Percentiles rank a stretch among this genome's conserved stretches.
Conservation (phyloP, 2,329 filamentous ascomycete genomes). For the Hymenotorrendiella dingleyae region DNA sequence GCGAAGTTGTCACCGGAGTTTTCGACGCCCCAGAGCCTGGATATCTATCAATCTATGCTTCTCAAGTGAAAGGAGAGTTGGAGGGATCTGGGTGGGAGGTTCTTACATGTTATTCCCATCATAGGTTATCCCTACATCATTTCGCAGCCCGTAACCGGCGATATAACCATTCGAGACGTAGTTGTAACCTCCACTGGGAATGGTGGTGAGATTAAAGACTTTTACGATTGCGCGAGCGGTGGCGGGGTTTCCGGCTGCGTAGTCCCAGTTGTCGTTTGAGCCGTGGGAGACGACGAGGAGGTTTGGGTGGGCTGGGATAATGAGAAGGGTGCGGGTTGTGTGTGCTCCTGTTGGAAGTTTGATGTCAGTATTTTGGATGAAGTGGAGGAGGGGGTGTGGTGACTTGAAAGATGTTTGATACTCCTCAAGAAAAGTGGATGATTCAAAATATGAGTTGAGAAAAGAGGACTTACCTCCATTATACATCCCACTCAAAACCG, state of each 20-base stretch:
- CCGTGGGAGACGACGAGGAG: slow-evolving; percentile 17
- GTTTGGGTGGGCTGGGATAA: slow-evolving; percentile 12
- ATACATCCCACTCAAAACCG: slow-evolving; percentile 6
- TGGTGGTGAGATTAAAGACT: slow-evolving; percentile 14
- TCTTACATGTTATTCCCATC: slow-evolving; percentile 16
- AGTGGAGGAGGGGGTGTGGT: no score
- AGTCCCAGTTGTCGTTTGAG: slow-evolving; percentile 15
- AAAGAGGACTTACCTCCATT: slow-evolving; percentile 3
- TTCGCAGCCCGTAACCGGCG: slow-evolving; percentile 17
- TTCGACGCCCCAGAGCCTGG: slow-evolving; percentile 13
- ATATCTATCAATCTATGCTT: neutral
- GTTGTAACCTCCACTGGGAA: slow-evolving; percentile 14
- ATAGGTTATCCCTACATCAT: slow-evolving; percentile 17
- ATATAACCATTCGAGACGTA: slow-evolving; percentile 13
- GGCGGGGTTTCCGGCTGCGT: slow-evolving; percentile 7
- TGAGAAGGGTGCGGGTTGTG: slow-evolving; percentile 12
- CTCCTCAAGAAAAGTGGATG: no score
- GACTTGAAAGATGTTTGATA: no score
- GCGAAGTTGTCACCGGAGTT: slow-evolving; percentile 11
- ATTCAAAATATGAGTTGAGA: no score
- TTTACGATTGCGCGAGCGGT: slow-evolving; percentile 16
- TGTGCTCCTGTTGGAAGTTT: slow-evolving; percentile 7
- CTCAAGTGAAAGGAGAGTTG: no score
- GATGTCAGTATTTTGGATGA: no score
- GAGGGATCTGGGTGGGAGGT: neutral